Percentiles rank a stretch among this genome's conserved stretches.
These are phyloP conservation scores for Discostella stelligeroides DNA, from an alignment of 108 stramenopile species.

Conservation along the genomic window DNA sequence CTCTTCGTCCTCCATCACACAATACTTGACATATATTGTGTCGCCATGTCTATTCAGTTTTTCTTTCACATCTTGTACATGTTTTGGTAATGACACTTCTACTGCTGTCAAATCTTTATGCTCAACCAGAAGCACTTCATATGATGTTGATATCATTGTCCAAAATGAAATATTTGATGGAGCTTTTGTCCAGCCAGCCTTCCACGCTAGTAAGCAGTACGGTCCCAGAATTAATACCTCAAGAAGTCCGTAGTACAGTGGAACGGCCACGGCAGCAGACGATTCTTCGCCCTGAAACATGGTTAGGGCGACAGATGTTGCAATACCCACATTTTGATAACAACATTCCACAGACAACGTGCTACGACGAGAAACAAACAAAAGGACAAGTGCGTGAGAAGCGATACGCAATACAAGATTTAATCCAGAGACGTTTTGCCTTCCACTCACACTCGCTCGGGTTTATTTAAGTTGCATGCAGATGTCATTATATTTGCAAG, in stretches of 20 bases:
- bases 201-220: conserved; percentile 75
- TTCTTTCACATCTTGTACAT: conserved; percentile 38
- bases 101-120: conserved; percentile 43
- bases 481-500: conserved; percentile 63
- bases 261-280: conserved; percentile 76
- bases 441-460: conserved; percentile 68
- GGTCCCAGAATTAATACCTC: conserved; percentile 71
- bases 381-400: neutral
- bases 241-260: conserved; percentile 77
- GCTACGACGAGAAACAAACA: conserved; percentile 7
- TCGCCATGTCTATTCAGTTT: conserved; percentile 36
- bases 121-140: conserved; percentile 42
- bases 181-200: conserved; percentile 80
- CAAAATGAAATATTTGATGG: conserved; percentile 62
- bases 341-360: conserved; percentile 85
- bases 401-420: neutral
- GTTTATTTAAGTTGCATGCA: conserved; percentile 53
- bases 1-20: conserved; percentile 22
- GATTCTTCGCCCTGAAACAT: conserved; percentile 74
- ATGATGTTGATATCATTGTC: conserved; percentile 47
- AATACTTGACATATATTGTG: conserved; percentile 39
- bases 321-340: conserved; percentile 89
- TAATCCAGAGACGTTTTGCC: neutral
- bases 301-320: conserved; percentile 77
- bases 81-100: conserved; percentile 46